Base-by-base conservation (phyloP, 2,329 filamentous ascomycete genomes). In the Fusarium algeriense region DNA sequence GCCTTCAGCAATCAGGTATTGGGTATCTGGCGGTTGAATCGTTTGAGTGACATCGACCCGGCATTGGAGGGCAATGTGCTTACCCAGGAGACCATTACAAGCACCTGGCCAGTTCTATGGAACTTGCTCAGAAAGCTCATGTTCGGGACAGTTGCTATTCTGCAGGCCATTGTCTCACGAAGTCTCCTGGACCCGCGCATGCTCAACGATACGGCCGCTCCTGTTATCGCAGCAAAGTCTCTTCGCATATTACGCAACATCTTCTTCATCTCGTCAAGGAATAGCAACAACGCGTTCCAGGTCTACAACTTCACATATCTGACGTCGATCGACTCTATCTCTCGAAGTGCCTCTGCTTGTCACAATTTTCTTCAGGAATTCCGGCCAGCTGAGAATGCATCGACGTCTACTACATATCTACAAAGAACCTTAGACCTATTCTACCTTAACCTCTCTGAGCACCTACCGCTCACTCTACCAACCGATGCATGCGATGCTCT, bases 221-320 rank as follows among this genome's bases (percentile, higher is more conserved):
- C 92, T 0, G 82, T 84, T 17, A 83, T 96, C 19, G 93, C 93
- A 9, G 84, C 89, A 48, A 92, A 92, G 78, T 89, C 91, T 2
- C 85, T 97, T 19, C 90, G 92, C 67, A 89, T 89, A 15, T 87
- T 97, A 14, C 90, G 93, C 32, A 92, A 93, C 75, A 83, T 97
- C 23, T 93, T 91, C 80, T 97, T 97, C 79, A 89, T 97, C 68
- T 93, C 93, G 1, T 91, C 90, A 17, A 88, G 93, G 41, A 87
- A 93, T 60, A 91, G 92, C 23, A 90, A 91, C 60, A 89, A 88
- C 67, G 87, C 89, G 3, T 97, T 97, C 75, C 93, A 95, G 58
- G 92, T 93, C 63, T 95, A 97, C 80, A 90, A 88, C 3, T 97
- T 97, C 77, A 91, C 93, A 30, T 94, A 94, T 75, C 86, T 97